These are phyloP conservation scores for Heliamphora exappendiculata DNA, from an alignment of 148 eudicot genomes.

Conservation along the genomic window DNA sequence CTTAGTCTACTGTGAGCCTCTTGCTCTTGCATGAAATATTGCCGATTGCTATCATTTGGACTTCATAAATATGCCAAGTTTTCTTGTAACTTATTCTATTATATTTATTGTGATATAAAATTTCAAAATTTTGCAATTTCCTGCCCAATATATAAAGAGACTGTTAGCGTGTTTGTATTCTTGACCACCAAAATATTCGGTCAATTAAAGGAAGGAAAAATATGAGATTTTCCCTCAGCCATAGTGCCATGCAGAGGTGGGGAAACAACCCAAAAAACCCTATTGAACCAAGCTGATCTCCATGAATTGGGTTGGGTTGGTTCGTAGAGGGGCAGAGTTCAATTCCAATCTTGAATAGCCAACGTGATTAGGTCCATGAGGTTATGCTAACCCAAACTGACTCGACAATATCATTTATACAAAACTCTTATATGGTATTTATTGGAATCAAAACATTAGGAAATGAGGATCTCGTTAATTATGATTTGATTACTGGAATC, in stretches of 20 bases:
- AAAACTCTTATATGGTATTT: too few relatives aligned
- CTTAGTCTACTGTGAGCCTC: not conserved
- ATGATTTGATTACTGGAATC: too few relatives aligned
- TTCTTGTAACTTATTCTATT: not conserved
- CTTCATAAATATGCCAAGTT: not conserved
- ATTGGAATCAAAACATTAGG: too few relatives aligned
- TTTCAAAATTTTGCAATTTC: not conserved
- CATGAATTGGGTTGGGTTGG: too few relatives aligned
- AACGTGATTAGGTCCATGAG: too few relatives aligned
- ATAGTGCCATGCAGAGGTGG: not conserved
- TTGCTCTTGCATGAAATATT: not conserved
- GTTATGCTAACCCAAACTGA: too few relatives aligned
- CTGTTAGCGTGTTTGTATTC: not conserved
- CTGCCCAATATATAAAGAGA: not conserved
- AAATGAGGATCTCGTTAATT: too few relatives aligned
- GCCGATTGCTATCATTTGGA: not conserved
- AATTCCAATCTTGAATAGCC: too few relatives aligned
- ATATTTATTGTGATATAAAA: not conserved
- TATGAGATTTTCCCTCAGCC: not conserved
- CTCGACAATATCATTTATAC: too few relatives aligned
- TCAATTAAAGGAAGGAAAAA: not conserved
- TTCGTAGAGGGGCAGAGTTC: too few relatives aligned
- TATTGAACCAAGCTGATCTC: too few relatives aligned
- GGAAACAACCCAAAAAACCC: too few relatives aligned
- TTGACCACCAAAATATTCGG: not conserved